Evolutionary conservation across 1,284 basidiomycete genomes (phyloP), one percentile per base, ranked within the genome.

Genomic region (Salmacisia buchloeana): DNA sequence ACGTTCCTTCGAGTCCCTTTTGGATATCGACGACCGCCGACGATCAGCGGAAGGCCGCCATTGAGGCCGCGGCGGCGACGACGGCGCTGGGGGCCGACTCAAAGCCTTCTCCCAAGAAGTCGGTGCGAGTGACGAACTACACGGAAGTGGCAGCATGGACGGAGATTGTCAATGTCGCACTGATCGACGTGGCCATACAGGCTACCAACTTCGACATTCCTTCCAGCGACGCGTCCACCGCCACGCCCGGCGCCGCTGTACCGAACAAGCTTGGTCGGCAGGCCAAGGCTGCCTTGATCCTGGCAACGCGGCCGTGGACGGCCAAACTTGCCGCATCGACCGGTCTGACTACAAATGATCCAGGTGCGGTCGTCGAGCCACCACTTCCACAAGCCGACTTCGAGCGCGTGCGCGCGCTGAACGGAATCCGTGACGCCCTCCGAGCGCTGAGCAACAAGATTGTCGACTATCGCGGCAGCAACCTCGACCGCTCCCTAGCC

Each of bases 21-120:
- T 54, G 49, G 49, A 54, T 54, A 12, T 54, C 49, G 6, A 54
- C 49, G 29, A n/a, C 29, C 18, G 49, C 49, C 1, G 49, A 54
- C 27, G 49, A 54, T 27, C 15, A 27, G 25, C 49, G 49, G 15
- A 9, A 54, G 12, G 49, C 27, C 3, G 49, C 27, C 18, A 31
- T 18, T 12, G 29, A 33, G 4, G 10, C 5, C 10, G 2, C 13
- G 25, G 12, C 15, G 29, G 25, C 49, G 10, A 29, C 9, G 23
- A 25, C 23, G 9, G 21, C 6, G 9, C 10, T 25, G 15, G 13
- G 31, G 6, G 29, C 29, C 49, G 31, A 29, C 15, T 18, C 49
- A 15, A n/a, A 18, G 10, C n/a, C n/a, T n/a, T 54, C 49, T 18
- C 29, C 13, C 49, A 54, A 31, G 49, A 12, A 15, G 10, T 2